These are phyloP conservation scores for Talaromyces wortmannii DNA, from an alignment of 495 filamentous ascomycete genomes.

Conservation along the genomic window DNA sequence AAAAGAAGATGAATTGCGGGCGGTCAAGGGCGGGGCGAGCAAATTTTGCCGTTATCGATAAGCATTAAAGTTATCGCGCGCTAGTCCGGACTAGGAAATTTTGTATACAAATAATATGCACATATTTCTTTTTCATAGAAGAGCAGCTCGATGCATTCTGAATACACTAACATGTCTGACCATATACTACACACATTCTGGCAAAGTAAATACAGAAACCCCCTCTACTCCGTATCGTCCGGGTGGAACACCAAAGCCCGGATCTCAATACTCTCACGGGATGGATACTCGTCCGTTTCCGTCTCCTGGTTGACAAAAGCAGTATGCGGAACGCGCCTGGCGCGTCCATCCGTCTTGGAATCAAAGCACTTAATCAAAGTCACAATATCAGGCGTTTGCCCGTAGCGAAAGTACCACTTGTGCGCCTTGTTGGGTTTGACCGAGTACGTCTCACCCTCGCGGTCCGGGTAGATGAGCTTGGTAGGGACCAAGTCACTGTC, in stretches of 20 bases:
- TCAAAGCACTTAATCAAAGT: slow-evolving; percentile 69
- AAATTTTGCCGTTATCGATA: too few species aligned
- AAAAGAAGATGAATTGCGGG: too few species aligned
- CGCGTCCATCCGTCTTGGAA: slow-evolving; percentile 49
- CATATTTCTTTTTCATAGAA: too few species aligned
- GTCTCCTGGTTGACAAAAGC: slow-evolving; percentile 52
- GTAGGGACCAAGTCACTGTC: slow-evolving; percentile 39
- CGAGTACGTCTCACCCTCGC: slow-evolving; percentile 37
- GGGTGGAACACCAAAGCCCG: slow-evolving; percentile 51
- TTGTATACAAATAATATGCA: too few species aligned
- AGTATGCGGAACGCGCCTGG: slow-evolving; percentile 51
- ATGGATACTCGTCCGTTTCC: slow-evolving; percentile 27
- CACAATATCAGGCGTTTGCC: slow-evolving; percentile 52
- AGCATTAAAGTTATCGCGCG: too few species aligned
- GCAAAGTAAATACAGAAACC: background rate
- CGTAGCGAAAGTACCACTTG: slow-evolving; percentile 46
- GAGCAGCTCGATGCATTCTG: slow-evolving; percentile 30
- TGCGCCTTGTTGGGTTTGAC: slow-evolving; percentile 32
- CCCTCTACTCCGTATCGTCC: slow-evolving; percentile 31
- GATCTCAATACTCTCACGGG: slow-evolving; percentile 61
- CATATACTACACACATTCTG: background rate
- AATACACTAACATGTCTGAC: background rate
- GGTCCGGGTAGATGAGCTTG: slow-evolving; percentile 43
- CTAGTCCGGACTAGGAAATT: too few species aligned
- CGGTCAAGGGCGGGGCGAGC: too few species aligned